These are phyloP conservation scores for Stephanodiscus minutulus DNA, from an alignment of 108 stramenopile species.

Conservation along the genomic window DNA sequence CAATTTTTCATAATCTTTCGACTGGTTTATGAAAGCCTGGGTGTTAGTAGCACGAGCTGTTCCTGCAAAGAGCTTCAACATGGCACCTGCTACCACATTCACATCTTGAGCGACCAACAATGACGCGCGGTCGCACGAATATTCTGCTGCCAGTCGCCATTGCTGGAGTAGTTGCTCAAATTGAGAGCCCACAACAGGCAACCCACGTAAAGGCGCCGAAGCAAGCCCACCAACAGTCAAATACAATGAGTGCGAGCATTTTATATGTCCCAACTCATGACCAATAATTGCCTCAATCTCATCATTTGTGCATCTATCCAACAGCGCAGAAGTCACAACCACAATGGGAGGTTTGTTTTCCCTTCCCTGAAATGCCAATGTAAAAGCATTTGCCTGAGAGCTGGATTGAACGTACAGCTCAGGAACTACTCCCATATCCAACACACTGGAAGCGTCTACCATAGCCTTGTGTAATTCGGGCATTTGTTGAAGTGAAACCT, in stretches of 20 bases:
- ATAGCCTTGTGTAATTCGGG: constrained; percentile 48
- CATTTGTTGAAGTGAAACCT: constrained; percentile 52
- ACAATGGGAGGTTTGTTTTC: constrained; percentile 42
- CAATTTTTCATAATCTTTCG: constrained; percentile 59
- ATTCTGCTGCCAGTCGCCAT: constrained; percentile 81
- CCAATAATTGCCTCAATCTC: constrained; percentile 75
- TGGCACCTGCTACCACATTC: constrained; percentile 57
- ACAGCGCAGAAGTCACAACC: constrained; percentile 61
- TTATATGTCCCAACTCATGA: constrained; percentile 80
- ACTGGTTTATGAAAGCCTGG: constrained; percentile 65
- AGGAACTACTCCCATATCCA: constrained; percentile 45
- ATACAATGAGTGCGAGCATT: constrained; percentile 81
- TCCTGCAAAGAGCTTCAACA: constrained; percentile 75
- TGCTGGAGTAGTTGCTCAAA: constrained; percentile 44
- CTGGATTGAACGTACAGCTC: constrained; percentile 61
- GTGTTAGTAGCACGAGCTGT: constrained; percentile 45
- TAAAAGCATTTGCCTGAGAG: constrained; percentile 66
- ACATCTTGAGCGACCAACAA: constrained; percentile 73
- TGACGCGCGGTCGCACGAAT: constrained; percentile 77
- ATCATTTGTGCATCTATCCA: constrained; percentile 55
- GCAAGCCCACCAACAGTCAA: constrained; percentile 63
- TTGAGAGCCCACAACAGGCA: constrained; percentile 43
- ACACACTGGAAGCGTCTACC: constrained; percentile 39
- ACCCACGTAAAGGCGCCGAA: constrained; percentile 43
- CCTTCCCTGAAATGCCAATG: constrained; percentile 53